Percentiles rank a stretch among this genome's conserved stretches.
These are phyloP conservation scores for Akanthomyces lecanii DNA, from an alignment of 2,329 filamentous ascomycete genomes.

Conservation along the genomic window DNA sequence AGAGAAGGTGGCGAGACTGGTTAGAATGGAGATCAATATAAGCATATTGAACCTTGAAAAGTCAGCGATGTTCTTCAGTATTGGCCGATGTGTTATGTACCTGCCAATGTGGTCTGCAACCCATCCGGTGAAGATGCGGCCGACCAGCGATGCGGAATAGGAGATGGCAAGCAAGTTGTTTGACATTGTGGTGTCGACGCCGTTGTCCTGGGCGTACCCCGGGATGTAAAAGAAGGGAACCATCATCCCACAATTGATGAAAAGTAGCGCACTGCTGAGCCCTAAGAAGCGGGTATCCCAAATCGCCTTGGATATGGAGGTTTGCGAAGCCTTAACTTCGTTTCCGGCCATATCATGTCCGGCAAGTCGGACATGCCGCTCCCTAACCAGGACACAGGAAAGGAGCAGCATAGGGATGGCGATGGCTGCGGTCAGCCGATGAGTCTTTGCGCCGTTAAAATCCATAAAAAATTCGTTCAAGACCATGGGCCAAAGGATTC, in stretches of 20 bases:
- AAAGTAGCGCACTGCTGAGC: conserved; percentile 23
- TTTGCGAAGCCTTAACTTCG: conserved; percentile 15
- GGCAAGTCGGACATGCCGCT: conserved; percentile 19
- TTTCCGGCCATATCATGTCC: conserved; percentile 20
- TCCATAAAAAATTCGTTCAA: conserved; percentile 20
- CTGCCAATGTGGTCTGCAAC: conserved; percentile 48
- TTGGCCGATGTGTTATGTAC: conserved; percentile 2
- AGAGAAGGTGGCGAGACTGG: conserved; percentile 27
- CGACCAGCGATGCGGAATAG: conserved; percentile 52
- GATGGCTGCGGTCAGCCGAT: conserved; percentile 23
- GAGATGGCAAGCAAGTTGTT: conserved; percentile 61
- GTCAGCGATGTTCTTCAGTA: not conserved
- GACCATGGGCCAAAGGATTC: conserved; percentile 29
- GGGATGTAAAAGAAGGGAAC: conserved; percentile 35
- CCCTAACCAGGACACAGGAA: conserved; percentile 28
- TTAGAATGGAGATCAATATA: conserved; percentile 21
- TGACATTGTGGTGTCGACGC: conserved; percentile 44
- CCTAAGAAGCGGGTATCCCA: conserved; percentile 24
- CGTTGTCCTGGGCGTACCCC: conserved; percentile 46
- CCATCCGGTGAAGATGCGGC: conserved; percentile 49
- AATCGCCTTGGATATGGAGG: conserved; percentile 26
- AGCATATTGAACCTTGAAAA: conserved; percentile 39
- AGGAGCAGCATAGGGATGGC: conserved; percentile 26
- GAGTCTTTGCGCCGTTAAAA: conserved; percentile 19
- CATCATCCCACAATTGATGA: conserved; percentile 28